Conservation (phyloP, 306 rosid species). For the Inga oerstediana region DNA sequence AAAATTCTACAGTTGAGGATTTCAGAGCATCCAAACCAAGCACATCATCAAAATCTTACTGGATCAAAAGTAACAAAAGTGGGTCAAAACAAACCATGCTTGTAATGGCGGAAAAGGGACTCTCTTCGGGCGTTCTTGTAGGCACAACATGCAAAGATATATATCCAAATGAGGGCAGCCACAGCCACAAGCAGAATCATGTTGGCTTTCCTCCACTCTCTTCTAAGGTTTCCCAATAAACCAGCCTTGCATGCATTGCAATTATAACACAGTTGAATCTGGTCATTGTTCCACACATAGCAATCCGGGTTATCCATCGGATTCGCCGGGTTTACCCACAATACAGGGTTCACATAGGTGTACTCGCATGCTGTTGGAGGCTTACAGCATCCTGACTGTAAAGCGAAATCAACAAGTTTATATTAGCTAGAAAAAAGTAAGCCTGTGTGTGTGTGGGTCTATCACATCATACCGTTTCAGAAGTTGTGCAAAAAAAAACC, state of each 20-base stretch:
- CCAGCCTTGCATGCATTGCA: conserved; percentile 96
- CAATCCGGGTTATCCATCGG: conserved; percentile 80
- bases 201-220: conserved; percentile 89
- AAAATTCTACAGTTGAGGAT: neutral
- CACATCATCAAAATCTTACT: neutral
- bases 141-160: conserved; percentile 88
- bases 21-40: neutral
- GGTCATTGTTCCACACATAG: conserved; percentile 87
- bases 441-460: conserved; percentile 34
- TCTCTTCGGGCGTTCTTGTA: conserved; percentile 90
- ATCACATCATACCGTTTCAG: conserved; percentile 22
- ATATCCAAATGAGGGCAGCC: conserved; percentile 75
- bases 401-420: conserved; percentile 15
- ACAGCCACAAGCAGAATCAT: conserved; percentile 76
- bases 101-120: conserved; percentile 79
- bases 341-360: conserved; percentile 71
- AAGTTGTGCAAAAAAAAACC: conserved; percentile 40
- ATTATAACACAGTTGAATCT: conserved; percentile 72
- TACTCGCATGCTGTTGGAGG: conserved; percentile 82
- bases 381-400: conserved; percentile 94
- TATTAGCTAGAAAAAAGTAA: neutral
- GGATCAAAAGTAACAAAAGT: neutral
- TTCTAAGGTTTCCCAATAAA: conserved; percentile 75
- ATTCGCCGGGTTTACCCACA: conserved; percentile 75
- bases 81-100: conserved; percentile 74